These are phyloP conservation scores for Penicillium rolfsii DNA, from an alignment of 2,329 filamentous ascomycete genomes.

Conservation along the genomic window DNA sequence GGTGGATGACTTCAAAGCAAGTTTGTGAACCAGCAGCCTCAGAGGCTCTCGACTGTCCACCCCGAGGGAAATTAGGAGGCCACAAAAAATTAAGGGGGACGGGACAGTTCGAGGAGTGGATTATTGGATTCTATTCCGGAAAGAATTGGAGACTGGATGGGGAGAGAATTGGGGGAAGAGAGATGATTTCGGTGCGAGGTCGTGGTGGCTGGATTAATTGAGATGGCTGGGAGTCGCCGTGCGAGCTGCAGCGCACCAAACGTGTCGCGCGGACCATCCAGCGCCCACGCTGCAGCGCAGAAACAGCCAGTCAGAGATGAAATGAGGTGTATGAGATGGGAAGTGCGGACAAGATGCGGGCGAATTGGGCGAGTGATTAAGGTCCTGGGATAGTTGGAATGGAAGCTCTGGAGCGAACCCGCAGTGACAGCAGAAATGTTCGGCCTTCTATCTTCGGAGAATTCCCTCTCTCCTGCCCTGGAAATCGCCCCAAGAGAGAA, in stretches of 20 bases:
- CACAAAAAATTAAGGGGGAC: conserved; percentile 5
- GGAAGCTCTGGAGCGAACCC: background rate
- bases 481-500: no score
- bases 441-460: background rate
- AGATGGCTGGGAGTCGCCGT: conserved; percentile 44
- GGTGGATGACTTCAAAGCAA: conserved; percentile 6
- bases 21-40: conserved; percentile 1
- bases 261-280: conserved; percentile 27
- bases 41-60: conserved; percentile 12
- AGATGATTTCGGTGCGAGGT: conserved; percentile 10
- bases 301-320: conserved; percentile 3
- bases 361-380: background rate
- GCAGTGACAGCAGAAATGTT: conserved; percentile 15
- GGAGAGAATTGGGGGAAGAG: conserved; percentile 18
- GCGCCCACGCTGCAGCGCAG: conserved; percentile 9
- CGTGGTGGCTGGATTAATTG: conserved; percentile 44
- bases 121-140: background rate
- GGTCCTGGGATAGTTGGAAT: conserved; percentile 10
- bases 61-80: conserved; percentile 13
- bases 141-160: conserved; percentile 13
- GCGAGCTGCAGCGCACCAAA: conserved; percentile 30
- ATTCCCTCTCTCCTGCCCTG: background rate
- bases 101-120: background rate
- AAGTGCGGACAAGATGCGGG: background rate
- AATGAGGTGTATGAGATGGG: background rate